Evolutionary conservation across 768 basidiomycete genomes (phyloP), one percentile per base, ranked within the genome.

Genomic region (Steccherinum ochraceum): DNA sequence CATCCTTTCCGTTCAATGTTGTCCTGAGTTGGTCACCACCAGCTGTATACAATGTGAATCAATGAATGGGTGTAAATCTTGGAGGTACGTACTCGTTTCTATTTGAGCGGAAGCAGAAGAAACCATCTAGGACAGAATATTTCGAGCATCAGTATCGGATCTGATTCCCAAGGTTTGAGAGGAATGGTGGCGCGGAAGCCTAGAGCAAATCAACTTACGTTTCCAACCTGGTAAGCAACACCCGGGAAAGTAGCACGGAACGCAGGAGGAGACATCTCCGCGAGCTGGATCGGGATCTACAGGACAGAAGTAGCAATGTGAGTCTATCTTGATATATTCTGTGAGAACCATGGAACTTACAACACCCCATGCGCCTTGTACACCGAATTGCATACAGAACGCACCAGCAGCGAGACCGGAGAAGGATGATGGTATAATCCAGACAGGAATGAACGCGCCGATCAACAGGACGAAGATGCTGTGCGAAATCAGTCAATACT

Each of bases 321-420:
- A 39, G 35, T 11, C 35, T n/a, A 39, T n/a, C n/a, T 39, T n/a
- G 35, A 11, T 39, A n/a, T 41, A 45, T 24, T 19, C 39, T 11
- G 18, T 16, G 40, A 40, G 5, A n/a, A 41, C 13, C 30, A 1
- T 57, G 42, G 35, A 1, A 64, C 85, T 56, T 61, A 90, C 87
- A 11, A 90, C 84, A 58, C 89, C 89, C 88, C 89, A 92, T 30
- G 89, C 91, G 1, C 90, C 91, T 64, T 95, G 93, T 0, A 94
- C 89, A 46, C 89, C 89, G 56, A 89, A 80, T 61, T 93, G 91
- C 13, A 92, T 72, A 58, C 79, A 91, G 69, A 94, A 95, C 0
- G 90, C 92, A 7, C 90, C 90, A 0, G 89, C 89, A 0, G 88
- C 61, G 7, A 96, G 82, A 1, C 71, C 76, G 1, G 76, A 64